Base-by-base conservation (phyloP, 73 alveolate species). In the Stentor roeselii region DNA sequence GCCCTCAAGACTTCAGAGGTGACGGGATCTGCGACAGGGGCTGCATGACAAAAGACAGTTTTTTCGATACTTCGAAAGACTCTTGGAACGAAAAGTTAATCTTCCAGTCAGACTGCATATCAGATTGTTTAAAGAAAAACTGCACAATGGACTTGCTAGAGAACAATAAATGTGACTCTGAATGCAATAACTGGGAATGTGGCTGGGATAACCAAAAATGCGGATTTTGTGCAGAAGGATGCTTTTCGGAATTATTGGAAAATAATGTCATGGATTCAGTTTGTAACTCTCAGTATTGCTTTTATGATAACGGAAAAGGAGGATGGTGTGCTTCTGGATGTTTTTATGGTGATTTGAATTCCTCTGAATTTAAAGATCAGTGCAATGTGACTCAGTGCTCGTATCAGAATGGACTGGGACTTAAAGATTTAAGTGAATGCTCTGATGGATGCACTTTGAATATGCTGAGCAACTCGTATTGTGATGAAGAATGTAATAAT, bases 401-500 rank as follows among this genome's bases (percentile, higher is more conserved):
- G 6, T 50, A 50, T 50, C 30, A 50, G 6, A 50, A 50, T 50
- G 6, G 21, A 11, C 21, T 11, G 6, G 6, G 67, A 11, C 6
- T 50, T 50, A n/a, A n/a, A n/a, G n/a, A n/a, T n/a, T n/a, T n/a
- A n/a, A 21, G 21, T 50, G 21, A 6, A 50, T 67, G 80, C 34
- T 21, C 80, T 21, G 50, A n/a, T 21, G 14, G 21, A 0, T 67
- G 80, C 2, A n/a, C 80, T 30, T 21, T 30, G 14, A 34, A 67
- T 30, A 30, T n/a, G 80, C 0, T 2, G 21, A 40, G 80, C 27
- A 40, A 67, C 34, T 21, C 41, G 14, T 1, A 21, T 32, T 67
- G 80, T 32, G 42, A 67, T 67, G 27, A 36, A 27, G 80, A n/a
- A 2, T 67, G 80, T 67, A 32, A 67, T 40, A 67, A 67, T 67